Evolutionary conservation across 345 rosid species (phyloP), one percentile per base, ranked within the genome.

Genomic region (Melaleuca quinquenervia): DNA sequence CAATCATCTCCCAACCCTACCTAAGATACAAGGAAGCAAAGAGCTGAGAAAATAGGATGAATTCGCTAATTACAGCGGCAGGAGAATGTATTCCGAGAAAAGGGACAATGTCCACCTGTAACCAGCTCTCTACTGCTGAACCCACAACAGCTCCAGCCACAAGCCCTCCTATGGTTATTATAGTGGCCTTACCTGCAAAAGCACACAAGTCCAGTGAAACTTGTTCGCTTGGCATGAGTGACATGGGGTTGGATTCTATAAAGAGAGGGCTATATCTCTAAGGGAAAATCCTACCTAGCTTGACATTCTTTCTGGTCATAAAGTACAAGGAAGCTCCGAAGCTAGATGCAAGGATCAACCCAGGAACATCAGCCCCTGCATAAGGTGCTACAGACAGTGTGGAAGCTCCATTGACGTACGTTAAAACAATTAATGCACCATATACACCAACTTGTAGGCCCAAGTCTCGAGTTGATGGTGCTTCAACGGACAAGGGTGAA

Each of bases 121-220:
- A 89, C 99, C 94, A 96, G 89, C 87, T 96, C 94, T 97, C 98
- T 13, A 94, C 91, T 6, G 98, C 94, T 12, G 99, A 94, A 84
- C 99, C 99, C 87, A 94, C 95, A 86, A 94, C 97, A 5, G 98
- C 99, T 82, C 99, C 99, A n/a, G 94, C 97, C 86, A 94, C 95
- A 82, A 97, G 94, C 82, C 99, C 99, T 54, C 99, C 98, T 45
- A 94, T 85, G 7, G 98, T 94, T 75, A 96, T 93, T 52, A 92
- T 89, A n/a, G 94, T 92, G 50, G 99, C 98, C 90, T 97, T 97
- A 62, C 99, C 98, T 97, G 94, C 87, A 90, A 54, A 82, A 24
- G 64, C 11, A 3, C 75, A 36, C 50, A 70, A 70, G 48, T 48
- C 80, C 80, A 18, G 44, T 70, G 80, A 70, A 70, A 70, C 36